These are phyloP conservation scores for Colletotrichum spaethianum DNA, from an alignment of 2,329 filamentous ascomycete species.

Conservation along the genomic window DNA sequence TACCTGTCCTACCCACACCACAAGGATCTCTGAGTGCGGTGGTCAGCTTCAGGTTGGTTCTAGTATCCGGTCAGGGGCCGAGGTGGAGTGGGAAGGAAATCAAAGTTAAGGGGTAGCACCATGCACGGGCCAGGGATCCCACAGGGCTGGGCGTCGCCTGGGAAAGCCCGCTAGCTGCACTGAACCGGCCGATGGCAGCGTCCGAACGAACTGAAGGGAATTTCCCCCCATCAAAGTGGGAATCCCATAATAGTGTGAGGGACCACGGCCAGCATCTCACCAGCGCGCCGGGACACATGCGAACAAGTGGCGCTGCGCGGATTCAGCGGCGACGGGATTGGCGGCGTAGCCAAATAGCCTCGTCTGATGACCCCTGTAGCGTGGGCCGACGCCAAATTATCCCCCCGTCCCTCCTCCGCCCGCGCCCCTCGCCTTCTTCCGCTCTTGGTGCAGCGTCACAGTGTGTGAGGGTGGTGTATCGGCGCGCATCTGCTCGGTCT, in stretches of 20 bases:
- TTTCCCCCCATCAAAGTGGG: background rate
- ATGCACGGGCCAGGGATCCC: conserved; percentile 34
- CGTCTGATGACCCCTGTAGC: conserved; percentile 31
- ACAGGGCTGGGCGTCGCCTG: conserved; percentile 25
- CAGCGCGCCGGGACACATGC: conserved; percentile 14
- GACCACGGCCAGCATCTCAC: background rate
- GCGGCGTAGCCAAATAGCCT: conserved; percentile 21
- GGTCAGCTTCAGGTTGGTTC: background rate
- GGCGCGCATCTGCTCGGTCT: background rate
- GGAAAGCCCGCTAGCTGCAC: background rate
- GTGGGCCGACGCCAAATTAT: conserved; percentile 34
- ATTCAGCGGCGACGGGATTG: conserved; percentile 26
- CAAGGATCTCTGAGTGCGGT: conserved; percentile 1
- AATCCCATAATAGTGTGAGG: background rate
- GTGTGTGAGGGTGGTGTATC: background rate
- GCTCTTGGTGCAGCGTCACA: conserved; percentile 4
- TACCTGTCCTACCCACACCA: background rate
- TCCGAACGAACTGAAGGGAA: background rate
- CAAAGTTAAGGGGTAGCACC: conserved; percentile 36
- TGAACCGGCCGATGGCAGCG: background rate
- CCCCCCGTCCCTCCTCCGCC: background rate
- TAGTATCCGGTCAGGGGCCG: background rate
- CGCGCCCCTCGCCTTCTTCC: background rate
- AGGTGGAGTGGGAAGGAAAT: conserved; percentile 13
- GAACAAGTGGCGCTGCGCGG: conserved; percentile 19